Evolutionary conservation across 108 stramenopile species (phyloP).

Genomic region (Cyclotella sp.): DNA sequence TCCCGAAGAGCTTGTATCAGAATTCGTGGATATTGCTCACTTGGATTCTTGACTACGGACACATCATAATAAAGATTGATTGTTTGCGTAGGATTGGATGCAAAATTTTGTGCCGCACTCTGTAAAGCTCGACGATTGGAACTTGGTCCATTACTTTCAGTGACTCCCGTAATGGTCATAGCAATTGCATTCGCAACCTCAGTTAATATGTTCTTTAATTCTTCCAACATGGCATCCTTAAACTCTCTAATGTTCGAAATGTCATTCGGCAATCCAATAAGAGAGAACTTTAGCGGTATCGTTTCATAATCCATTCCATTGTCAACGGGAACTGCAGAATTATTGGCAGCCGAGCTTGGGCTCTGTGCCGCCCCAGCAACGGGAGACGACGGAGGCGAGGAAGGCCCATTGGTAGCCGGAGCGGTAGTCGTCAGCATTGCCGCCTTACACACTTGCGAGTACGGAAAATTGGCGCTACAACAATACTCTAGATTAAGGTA

Average conservation of each 20-base stretch:
- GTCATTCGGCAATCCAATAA: constrained; percentile 18
- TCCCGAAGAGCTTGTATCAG: constrained; percentile 3
- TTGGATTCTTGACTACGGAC: not conserved
- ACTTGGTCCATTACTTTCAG: not conserved
- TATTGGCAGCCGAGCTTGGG: not conserved
- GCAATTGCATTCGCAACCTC: not conserved
- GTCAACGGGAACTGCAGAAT: constrained; percentile 11
- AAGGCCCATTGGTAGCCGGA: constrained; percentile 5
- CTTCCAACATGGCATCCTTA: not conserved
- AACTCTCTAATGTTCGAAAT: not conserved
- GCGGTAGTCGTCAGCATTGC: not conserved
- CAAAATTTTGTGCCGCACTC: not conserved
- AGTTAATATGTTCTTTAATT: not conserved
- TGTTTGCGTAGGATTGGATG: constrained; percentile 1
- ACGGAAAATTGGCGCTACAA: constrained; percentile 27
- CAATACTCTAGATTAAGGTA: constrained; percentile 21
- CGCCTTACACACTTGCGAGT: constrained; percentile 21
- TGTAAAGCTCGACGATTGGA: not conserved
- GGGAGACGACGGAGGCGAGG: not conserved
- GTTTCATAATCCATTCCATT: constrained; percentile 1
- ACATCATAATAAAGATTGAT: constrained; percentile 11
- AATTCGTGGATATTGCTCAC: not conserved
- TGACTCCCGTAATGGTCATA: not conserved
- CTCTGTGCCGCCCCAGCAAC: not conserved
- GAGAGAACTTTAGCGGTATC: constrained; percentile 18